Base-by-base conservation (phyloP, 768 basidiomycete species). In the Agaricus blazei region DNA sequence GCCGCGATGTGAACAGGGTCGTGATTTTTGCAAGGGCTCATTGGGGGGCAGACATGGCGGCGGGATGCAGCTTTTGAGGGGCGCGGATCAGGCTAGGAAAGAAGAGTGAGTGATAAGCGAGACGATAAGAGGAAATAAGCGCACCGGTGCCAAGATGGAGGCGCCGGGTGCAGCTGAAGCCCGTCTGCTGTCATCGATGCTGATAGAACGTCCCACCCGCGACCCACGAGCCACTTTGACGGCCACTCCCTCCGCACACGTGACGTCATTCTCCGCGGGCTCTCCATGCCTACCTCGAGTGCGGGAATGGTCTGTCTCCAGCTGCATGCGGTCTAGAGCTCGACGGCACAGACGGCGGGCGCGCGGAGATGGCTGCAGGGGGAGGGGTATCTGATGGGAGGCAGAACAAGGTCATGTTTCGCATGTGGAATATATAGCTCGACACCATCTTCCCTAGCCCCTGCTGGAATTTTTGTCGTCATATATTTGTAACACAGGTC, bases 61-160 rank as follows among this genome's bases (percentile, higher is more conserved):
- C 38, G 29, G 40, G 54, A 40, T 40, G 45, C 46, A 23, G n/a
- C 9, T 29, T 41, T 48, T 27, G 45, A 31, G 47, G 40, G 53
- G n/a, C 42, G 54, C 54, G 54, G 54, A 55, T 55, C 54, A 44
- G 40, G 19, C 54, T 55, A 48, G 53, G 46, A 40, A 48, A 54
- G 43, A 52, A 46, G 47, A n/a, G 15, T 42, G 48, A 23, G 38
- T 46, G 52, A 34, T 46, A 28, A 31, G 45, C 31, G 40, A 27
- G 44, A 47, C 34, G 45, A 47, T 48, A 49, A 48, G 53, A 24
- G 42, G 38, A 34, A 48, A 29, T 19, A 37, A 38, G 28, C 52
- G 24, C 52, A 52, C 52, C 42, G 43, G 52, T 46, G 44, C 42
- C 37, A 46, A 43, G 2, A 41, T 42, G 50, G 23, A 31, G 45